Conservation (phyloP, 139 green algal species). For the Chlorella sp. region DNA sequence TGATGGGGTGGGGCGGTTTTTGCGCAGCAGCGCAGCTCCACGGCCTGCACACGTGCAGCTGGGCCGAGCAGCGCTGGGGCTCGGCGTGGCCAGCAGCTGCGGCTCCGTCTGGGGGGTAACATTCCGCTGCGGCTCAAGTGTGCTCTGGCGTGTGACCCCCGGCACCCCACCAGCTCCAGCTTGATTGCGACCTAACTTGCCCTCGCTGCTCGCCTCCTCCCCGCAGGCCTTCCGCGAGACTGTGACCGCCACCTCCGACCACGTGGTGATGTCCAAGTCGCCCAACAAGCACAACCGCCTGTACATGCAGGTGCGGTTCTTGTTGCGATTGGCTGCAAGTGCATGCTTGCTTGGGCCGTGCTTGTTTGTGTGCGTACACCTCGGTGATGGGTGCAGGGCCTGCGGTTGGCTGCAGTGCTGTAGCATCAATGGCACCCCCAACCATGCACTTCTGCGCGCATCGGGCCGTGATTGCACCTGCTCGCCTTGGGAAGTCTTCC, state of each 20-base stretch:
- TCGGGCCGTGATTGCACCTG: conserved; percentile 30
- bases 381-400: no score
- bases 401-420: background rate
- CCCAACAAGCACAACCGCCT: conserved; percentile 99
- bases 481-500: conserved; percentile 20
- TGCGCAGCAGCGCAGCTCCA: no score
- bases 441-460: background rate
- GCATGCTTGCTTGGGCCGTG: background rate
- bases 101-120: no score
- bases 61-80: no score
- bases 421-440: background rate
- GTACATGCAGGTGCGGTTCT: conserved; percentile 83
- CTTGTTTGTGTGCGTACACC: background rate
- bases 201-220: no score
- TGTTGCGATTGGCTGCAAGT: background rate
- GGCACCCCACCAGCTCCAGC: no score
- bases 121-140: no score
- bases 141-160: no score
- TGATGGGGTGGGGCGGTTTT: no score
- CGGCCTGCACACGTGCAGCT: no score
- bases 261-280: conserved; percentile 98
- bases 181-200: no score
- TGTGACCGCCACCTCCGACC: conserved; percentile 82
- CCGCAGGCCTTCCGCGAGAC: conserved; percentile 94
- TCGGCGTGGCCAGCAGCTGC: no score